phyloP scores from a whole-genome alignment of 306 rosid species.

The Hylodesmum podocarpum region DNA sequence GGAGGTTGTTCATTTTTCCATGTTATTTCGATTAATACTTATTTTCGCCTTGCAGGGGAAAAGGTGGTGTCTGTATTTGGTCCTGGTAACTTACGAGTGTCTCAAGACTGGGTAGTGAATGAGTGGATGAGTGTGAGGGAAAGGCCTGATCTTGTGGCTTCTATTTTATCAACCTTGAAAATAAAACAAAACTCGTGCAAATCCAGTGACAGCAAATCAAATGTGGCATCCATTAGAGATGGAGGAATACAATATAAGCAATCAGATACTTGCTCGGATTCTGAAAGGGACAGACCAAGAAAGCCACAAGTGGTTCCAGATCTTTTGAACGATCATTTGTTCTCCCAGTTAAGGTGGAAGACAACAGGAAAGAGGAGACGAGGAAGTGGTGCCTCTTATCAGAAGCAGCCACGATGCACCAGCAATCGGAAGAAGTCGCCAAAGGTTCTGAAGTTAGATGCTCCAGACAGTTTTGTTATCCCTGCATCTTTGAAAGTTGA shows the following conservation, averaged over 20 bases:
- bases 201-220: conserved; percentile 25
- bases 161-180: conserved; percentile 32
- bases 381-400: conserved; percentile 18
- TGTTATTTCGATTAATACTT: not conserved
- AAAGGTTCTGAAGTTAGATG: conserved; percentile 20
- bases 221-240: conserved; percentile 23
- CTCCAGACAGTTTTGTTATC: conserved; percentile 52
- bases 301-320: conserved; percentile 41
- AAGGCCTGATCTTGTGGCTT: conserved; percentile 63
- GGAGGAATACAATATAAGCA: conserved; percentile 30
- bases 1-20: not conserved
- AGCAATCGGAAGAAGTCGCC: conserved; percentile 24
- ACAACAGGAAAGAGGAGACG: conserved; percentile 61
- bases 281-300: conserved; percentile 29
- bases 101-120: conserved; percentile 78
- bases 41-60: conserved; percentile 55
- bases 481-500: conserved; percentile 56
- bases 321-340: conserved; percentile 58
- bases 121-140: conserved; percentile 55
- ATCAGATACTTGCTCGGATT: conserved; percentile 16
- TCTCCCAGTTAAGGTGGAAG: conserved; percentile 65
- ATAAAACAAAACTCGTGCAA: conserved; percentile 20
- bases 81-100: conserved; percentile 47
- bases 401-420: conserved; percentile 32
- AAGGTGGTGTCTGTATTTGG: conserved; percentile 42